phyloP scores from a whole-genome alignment of 148 eudicot genomes.

The Amaranthus palmeri region DNA sequence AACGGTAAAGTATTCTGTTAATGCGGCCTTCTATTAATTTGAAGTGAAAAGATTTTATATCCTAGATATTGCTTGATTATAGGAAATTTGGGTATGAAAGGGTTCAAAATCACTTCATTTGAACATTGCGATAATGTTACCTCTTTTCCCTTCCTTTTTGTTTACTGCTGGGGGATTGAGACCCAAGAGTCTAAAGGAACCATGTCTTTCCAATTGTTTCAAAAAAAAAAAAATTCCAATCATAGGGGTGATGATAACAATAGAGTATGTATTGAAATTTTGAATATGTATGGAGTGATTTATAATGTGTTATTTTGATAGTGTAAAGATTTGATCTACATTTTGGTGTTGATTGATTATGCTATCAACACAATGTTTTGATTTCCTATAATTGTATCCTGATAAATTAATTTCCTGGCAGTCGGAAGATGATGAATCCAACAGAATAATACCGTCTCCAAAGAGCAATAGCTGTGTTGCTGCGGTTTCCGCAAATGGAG shows the following conservation, averaged over 20 bases:
- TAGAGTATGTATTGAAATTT: too few relatives aligned
- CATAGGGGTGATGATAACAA: too few relatives aligned
- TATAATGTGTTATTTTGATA: neutral
- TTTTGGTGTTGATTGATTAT: neutral
- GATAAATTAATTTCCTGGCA: conserved; percentile 27
- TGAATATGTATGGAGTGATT: too few relatives aligned
- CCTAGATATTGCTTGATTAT: neutral
- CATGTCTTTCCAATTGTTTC: neutral
- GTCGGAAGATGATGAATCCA: conserved; percentile 67
- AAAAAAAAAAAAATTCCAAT: too few relatives aligned
- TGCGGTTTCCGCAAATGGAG: conserved; percentile 48
- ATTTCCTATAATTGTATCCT: neutral
- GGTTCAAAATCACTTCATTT: too few relatives aligned
- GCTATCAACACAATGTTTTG: neutral
- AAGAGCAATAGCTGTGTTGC: conserved; percentile 40
- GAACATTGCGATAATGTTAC: neutral
- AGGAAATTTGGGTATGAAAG: neutral
- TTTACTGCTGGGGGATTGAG: neutral
- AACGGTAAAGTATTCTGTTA: neutral
- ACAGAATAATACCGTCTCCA: conserved; percentile 31
- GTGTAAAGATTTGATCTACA: neutral
- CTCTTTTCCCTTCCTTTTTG: neutral
- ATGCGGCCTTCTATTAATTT: neutral
- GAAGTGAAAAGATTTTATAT: neutral
- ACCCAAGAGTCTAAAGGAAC: neutral